Evolutionary conservation across 1,284 basidiomycete species (phyloP), one percentile per base, ranked within the genome.

Genomic region (Microbotryum silenes-acaulis): DNA sequence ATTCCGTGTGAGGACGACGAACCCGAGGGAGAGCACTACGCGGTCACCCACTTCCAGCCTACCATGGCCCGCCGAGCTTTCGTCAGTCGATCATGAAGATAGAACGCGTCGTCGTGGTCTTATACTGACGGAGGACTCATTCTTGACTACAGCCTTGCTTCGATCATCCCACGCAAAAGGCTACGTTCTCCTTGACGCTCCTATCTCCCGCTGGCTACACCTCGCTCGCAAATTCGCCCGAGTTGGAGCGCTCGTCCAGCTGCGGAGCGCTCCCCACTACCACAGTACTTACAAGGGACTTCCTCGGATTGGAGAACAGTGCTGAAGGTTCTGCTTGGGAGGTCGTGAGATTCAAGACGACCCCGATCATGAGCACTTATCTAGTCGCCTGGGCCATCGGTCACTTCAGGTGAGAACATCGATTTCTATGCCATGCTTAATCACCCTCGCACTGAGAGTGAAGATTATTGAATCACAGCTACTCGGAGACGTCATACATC

Each of bases 121-220:
- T 29, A 1, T 8, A 25, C 37, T 27, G 12, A 9, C 50, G 23
- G 27, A 12, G 29, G 12, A n/a, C 21, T 29, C 29, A 18, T n/a
- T 20, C 10, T 7, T 1, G 20, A 10, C 3, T 9, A 23, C 23
- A 65, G 56, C 80, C 79, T 4, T 79, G 78, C 66, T 97, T 90
- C 88, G 94, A 97, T 74, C 94, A 97, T 75, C 94, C 94, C n/a
- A 81, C 85, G 25, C 81, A 96, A 72, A 97, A 97, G 76, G 88
- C 92, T 7, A 91, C 86, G 3, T 96, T 88, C 75, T 80, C 61
- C 37, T 79, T 97, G 70, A 87, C 86, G 18, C 81, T 97, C 80
- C 83, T 98, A 69, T 91, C 91, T 42, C 85, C 86, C 64, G 74
- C 74, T 20, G 79, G 78, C n/a, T 77, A 79, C 49, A 72, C 70